These are phyloP conservation scores for Penicillium robsamsonii DNA, from an alignment of 495 filamentous ascomycete species.

Conservation along the genomic window DNA sequence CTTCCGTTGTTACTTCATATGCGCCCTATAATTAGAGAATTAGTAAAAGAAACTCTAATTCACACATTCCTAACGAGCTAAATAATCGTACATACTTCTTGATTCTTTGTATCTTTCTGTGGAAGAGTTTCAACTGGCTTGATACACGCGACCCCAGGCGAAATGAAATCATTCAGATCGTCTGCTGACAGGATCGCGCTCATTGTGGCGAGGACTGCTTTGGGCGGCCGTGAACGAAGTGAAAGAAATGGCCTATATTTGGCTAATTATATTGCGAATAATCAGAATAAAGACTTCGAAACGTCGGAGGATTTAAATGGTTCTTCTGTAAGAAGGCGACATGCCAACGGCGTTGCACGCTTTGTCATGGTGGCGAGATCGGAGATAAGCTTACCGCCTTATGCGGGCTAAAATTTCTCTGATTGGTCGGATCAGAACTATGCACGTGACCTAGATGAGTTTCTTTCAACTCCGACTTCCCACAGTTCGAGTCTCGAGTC, in stretches of 20 bases:
- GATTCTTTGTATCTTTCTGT: conserved; percentile 37
- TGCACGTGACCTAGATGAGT: not conserved
- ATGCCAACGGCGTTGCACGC: conserved; percentile 22
- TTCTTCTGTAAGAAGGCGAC: conserved; percentile 2
- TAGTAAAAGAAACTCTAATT: conserved; percentile 10
- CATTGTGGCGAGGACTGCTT: conserved; percentile 56
- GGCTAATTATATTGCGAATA: not conserved
- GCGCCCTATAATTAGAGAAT: conserved; percentile 51
- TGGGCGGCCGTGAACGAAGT: conserved; percentile 10
- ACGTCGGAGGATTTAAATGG: conserved; percentile 2
- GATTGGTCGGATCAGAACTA: conserved; percentile 14
- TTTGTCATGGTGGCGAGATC: conserved; percentile 46
- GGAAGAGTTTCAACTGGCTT: conserved; percentile 94
- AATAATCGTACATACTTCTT: conserved; percentile 32
- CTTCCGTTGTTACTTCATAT: conserved; percentile 90
- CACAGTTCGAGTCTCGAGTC: not conserved
- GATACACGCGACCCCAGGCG: conserved; percentile 94
- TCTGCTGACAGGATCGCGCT: conserved; percentile 94
- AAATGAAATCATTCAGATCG: conserved; percentile 98
- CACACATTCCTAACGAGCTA: not conserved
- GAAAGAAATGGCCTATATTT: not conserved
- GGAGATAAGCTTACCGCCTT: conserved; percentile 42
- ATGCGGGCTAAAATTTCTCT: not conserved
- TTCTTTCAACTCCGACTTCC: conserved; percentile 2
- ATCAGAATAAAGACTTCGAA: not conserved